Conservation (phyloP, 495 filamentous ascomycete species). For the Penicillium chermesinum region DNA sequence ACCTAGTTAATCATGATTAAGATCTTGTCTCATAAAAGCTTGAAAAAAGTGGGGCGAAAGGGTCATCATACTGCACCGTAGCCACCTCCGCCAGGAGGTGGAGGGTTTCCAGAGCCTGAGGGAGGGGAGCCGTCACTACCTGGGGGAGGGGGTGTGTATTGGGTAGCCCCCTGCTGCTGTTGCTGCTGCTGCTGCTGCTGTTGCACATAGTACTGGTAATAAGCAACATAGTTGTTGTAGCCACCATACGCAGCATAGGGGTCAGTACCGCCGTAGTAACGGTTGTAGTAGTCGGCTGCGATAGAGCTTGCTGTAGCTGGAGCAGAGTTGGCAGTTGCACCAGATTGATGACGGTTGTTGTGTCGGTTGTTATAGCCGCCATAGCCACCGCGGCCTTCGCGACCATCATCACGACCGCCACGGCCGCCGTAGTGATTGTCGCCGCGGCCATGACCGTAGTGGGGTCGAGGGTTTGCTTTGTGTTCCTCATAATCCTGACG, state of each 20-base stretch:
- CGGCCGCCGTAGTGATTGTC: slow-evolving; percentile 29
- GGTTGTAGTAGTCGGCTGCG: slow-evolving; percentile 68
- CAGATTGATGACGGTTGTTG: slow-evolving; percentile 27
- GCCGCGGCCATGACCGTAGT: slow-evolving; percentile 37
- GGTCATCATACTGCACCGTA: slow-evolving; percentile 59
- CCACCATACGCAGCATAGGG: slow-evolving; percentile 93
- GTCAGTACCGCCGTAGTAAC: slow-evolving; percentile 71
- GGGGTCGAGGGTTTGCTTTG: slow-evolving; percentile 75
- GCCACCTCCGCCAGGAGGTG: slow-evolving; percentile 53
- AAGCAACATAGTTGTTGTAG: slow-evolving; percentile 66
- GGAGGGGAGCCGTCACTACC: slow-evolving; percentile 56
- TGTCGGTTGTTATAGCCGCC: slow-evolving; percentile 37
- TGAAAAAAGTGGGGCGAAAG: neutral
- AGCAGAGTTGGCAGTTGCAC: slow-evolving; percentile 34
- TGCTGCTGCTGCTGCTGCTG: slow-evolving; percentile 43
- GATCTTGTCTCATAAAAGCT: neutral
- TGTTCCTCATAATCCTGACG: slow-evolving; percentile 80
- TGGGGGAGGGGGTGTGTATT: slow-evolving; percentile 58
- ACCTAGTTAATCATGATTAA: slow-evolving; percentile 26
- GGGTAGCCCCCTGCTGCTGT: slow-evolving; percentile 42
- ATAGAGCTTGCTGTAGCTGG: slow-evolving; percentile 28
- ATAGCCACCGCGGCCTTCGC: slow-evolving; percentile 16
- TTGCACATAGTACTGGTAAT: slow-evolving; percentile 67
- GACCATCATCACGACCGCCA: slow-evolving; percentile 15
- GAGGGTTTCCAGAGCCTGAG: slow-evolving; percentile 60